A percentile compares a stretch with the other conserved stretches of the same genome.
Evolutionary conservation across 2,329 filamentous ascomycete genomes (phyloP).

Genomic region (Cylindrodendrum hubeiense): DNA sequence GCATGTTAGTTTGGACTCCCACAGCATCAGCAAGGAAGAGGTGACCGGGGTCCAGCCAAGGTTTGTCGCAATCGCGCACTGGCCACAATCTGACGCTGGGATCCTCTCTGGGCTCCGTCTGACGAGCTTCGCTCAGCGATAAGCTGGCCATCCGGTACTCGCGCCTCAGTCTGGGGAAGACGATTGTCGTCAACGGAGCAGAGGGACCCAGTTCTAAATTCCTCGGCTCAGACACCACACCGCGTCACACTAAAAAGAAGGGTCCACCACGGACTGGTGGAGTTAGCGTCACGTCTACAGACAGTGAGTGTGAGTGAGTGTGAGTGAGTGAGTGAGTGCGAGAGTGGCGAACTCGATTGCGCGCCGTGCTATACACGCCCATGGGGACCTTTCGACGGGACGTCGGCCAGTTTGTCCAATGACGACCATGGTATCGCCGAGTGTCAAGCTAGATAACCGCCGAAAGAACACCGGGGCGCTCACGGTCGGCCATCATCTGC

Average conservation of each 20-base stretch:
- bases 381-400: background rate
- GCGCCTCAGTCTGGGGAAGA: conserved; percentile 39
- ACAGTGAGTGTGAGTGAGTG: no score
- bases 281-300: conserved; percentile 27
- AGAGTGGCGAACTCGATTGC: conserved; percentile 6
- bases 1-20: background rate
- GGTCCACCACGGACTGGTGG: conserved; percentile 22
- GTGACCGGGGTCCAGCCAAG: conserved; percentile 30
- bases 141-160: conserved; percentile 29
- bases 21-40: conserved; percentile 18
- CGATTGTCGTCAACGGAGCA: conserved; percentile 14
- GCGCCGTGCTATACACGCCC: conserved; percentile 14
- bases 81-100: conserved; percentile 32
- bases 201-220: conserved; percentile 28
- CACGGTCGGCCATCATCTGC: conserved; percentile 25
- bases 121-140: conserved; percentile 31
- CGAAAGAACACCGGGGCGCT: conserved; percentile 26
- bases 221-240: conserved; percentile 31
- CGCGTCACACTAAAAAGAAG: conserved; percentile 25
- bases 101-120: conserved; percentile 28
- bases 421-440: conserved; percentile 13
- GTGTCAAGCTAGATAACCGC: conserved; percentile 16
- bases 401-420: conserved; percentile 22
- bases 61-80: conserved; percentile 36
- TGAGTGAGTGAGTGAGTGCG: no score